Evolutionary conservation across 768 basidiomycete genomes (phyloP).

Genomic region (Amanita subjunquillea): DNA sequence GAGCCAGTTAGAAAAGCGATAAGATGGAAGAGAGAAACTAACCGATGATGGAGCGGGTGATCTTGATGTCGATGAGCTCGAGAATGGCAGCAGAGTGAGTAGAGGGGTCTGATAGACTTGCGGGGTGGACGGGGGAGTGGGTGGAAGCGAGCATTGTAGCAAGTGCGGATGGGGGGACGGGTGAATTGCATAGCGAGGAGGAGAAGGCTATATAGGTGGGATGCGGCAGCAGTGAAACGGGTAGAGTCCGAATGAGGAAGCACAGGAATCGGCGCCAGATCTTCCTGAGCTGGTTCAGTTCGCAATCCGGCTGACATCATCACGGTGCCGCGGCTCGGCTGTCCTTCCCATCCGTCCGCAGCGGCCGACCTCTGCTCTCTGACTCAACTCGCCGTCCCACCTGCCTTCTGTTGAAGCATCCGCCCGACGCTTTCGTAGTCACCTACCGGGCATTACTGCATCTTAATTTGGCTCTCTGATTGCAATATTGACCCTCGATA

Average conservation of each 20-base stretch:
- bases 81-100: conserved; percentile 57
- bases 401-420: background rate
- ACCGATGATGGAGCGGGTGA: conserved; percentile 58
- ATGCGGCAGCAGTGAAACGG: conserved; percentile 13
- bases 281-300: background rate
- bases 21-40: conserved; percentile 15
- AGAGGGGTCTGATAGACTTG: conserved; percentile 51
- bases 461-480: background rate
- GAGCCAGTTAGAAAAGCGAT: conserved; percentile 4
- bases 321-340: conserved; percentile 4
- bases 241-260: background rate
- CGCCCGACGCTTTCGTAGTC: no score
- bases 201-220: conserved; percentile 22
- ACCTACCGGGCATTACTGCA: no score
- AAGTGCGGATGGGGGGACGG: conserved; percentile 10
- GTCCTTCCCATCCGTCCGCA: background rate
- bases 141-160: conserved; percentile 18
- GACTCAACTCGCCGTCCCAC: background rate
- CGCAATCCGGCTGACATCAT: background rate
- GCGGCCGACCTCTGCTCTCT: background rate
- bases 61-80: conserved; percentile 57
- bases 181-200: conserved; percentile 10
- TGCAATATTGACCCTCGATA: background rate
- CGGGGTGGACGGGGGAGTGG: conserved; percentile 28
- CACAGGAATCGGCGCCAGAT: background rate